A percentile compares a stretch with the other conserved stretches of the same genome.
These are phyloP conservation scores for Aspergillus sclerotialis DNA, from an alignment of 2,329 filamentous ascomycete species.

Conservation along the genomic window DNA sequence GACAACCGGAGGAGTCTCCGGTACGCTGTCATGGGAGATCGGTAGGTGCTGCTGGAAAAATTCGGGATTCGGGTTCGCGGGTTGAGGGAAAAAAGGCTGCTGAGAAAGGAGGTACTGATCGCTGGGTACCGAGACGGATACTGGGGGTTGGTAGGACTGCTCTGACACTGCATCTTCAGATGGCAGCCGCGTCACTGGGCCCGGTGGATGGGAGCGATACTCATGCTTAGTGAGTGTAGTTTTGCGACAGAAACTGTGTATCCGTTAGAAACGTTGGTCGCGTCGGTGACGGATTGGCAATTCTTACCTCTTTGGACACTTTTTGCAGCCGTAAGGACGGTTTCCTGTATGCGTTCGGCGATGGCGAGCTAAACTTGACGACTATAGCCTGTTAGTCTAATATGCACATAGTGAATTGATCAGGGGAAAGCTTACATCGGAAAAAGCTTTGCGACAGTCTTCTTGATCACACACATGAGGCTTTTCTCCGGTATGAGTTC, in stretches of 20 bases:
- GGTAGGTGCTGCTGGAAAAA: constrained; percentile 29
- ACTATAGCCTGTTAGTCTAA: constrained; percentile 17
- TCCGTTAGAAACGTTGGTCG: constrained; percentile 1
- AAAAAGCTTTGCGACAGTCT: constrained; percentile 38
- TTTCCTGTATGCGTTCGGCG: constrained; percentile 35
- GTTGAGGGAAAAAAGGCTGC: constrained; percentile 28
- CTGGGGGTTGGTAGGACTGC: constrained; percentile 27
- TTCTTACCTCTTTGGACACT: no score
- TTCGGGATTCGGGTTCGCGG: constrained; percentile 27
- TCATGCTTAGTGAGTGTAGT: constrained; percentile 36
- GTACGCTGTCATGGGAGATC: constrained; percentile 23
- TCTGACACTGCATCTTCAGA: constrained; percentile 32
- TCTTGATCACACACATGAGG: constrained; percentile 37
- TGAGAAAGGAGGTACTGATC: constrained; percentile 31
- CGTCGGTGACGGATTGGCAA: neutral
- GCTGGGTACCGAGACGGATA: constrained; percentile 22
- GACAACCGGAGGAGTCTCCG: constrained; percentile 23
- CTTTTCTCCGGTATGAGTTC: constrained; percentile 40
- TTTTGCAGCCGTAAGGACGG: constrained; percentile 34
- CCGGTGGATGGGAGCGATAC: constrained; percentile 31
- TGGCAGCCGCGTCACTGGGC: constrained; percentile 24
- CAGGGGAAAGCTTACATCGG: constrained; percentile 29
- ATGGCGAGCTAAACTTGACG: constrained; percentile 35
- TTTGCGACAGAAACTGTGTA: constrained; percentile 32
- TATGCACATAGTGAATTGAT: no score